These are phyloP conservation scores for Tulasnella sp. DNA, from an alignment of 768 basidiomycete genomes.

Conservation along the genomic window DNA sequence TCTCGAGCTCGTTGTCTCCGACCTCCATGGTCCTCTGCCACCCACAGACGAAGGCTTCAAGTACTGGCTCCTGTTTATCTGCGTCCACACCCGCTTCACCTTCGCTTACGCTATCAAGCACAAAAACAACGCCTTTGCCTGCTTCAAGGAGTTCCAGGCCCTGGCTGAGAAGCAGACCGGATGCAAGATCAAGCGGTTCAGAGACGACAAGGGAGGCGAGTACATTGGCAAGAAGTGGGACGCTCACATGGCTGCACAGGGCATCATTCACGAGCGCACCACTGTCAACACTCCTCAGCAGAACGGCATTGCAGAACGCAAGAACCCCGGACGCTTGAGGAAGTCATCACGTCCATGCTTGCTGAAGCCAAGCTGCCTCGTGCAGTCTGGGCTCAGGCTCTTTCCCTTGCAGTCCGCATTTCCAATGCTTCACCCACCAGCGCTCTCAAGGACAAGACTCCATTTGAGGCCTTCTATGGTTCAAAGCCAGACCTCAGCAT, in stretches of 20 bases:
- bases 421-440: not conserved
- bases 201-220: slow-evolving; percentile 30
- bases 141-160: slow-evolving; percentile 8
- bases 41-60: too few species aligned
- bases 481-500: not conserved
- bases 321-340: not conserved
- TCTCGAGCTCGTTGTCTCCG: slow-evolving; percentile 4
- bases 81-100: too few species aligned
- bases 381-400: not conserved
- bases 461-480: not conserved
- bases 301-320: slow-evolving; percentile 11
- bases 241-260: not conserved
- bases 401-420: not conserved
- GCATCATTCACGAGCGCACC: slow-evolving; percentile 11
- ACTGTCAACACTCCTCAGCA: slow-evolving; percentile 11
- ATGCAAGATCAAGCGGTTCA: slow-evolving; percentile 20
- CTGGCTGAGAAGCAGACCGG: slow-evolving; percentile 15
- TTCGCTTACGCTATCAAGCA: not conserved
- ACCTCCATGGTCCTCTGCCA: too few species aligned
- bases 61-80: too few species aligned
- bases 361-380: not conserved
- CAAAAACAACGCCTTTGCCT: slow-evolving; percentile 12
- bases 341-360: not conserved
- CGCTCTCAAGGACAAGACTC: not conserved
- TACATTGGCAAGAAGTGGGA: slow-evolving; percentile 20